Percentiles rank a stretch among this genome's conserved stretches.
Evolutionary conservation across 2,329 filamentous ascomycete genomes (phyloP).

Genomic region (Aureobasidium sp.): DNA sequence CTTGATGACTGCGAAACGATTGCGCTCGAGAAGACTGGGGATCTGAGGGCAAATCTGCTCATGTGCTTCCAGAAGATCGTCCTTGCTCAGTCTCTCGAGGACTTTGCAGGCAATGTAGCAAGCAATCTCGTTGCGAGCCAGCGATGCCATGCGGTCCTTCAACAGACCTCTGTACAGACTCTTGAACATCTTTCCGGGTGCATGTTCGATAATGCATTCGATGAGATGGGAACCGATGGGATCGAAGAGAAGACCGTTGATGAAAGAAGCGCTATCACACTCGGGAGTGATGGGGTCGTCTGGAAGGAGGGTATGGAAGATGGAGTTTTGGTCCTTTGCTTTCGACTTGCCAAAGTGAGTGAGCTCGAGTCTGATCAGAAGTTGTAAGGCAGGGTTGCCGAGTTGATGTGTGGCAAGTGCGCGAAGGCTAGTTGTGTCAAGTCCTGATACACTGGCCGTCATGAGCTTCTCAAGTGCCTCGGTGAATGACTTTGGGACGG

Average conservation of each 20-base stretch:
- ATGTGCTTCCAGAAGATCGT: conserved; percentile 69
- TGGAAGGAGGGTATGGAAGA: conserved; percentile 71
- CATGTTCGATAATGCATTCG: conserved; percentile 72
- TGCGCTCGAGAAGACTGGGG: conserved; percentile 62
- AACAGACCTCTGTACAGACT: conserved; percentile 73
- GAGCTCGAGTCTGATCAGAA: conserved; percentile 81
- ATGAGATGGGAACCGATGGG: conserved; percentile 81
- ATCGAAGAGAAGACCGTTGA: conserved; percentile 84
- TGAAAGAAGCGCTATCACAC: conserved; percentile 66
- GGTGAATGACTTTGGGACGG: conserved; percentile 71
- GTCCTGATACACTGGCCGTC: conserved; percentile 59
- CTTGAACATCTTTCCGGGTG: conserved; percentile 87
- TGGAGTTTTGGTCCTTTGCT: conserved; percentile 55
- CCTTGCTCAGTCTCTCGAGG: conserved; percentile 74
- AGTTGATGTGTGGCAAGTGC: conserved; percentile 81
- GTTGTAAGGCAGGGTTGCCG: conserved; percentile 86
- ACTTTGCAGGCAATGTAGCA: conserved; percentile 79
- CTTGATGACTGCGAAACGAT: conserved; percentile 70
- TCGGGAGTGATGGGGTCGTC: conserved; percentile 68
- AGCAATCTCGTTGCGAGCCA: conserved; percentile 84
- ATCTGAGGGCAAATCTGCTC: conserved; percentile 66
- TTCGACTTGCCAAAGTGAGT: conserved; percentile 60
- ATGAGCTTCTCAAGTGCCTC: conserved; percentile 76
- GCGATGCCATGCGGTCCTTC: conserved; percentile 66
- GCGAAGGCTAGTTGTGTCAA: conserved; percentile 73